These are phyloP conservation scores for Teratosphaeria nubilosa DNA, from an alignment of 2,329 filamentous ascomycete species.

Conservation along the genomic window DNA sequence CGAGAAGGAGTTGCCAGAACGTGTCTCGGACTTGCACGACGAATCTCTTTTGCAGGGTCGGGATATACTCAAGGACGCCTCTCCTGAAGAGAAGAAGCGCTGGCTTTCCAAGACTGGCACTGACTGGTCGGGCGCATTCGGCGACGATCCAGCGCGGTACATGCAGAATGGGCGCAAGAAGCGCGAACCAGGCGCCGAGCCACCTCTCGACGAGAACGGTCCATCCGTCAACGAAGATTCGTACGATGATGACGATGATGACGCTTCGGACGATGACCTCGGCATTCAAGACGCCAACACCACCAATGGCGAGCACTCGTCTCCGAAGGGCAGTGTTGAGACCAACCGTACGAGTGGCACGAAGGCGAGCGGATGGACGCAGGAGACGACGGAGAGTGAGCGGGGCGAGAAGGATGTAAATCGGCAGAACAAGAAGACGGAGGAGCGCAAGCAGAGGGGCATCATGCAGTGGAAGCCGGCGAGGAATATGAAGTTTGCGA, in stretches of 20 bases:
- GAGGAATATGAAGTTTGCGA: constrained; percentile 75
- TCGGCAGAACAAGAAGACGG: constrained; percentile 54
- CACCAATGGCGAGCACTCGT: constrained; percentile 10
- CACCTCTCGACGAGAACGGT: constrained; percentile 33
- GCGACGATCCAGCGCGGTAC: constrained; percentile 58
- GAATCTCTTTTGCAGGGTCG: constrained; percentile 68
- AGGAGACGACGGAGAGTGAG: constrained; percentile 17
- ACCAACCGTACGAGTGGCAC: constrained; percentile 10
- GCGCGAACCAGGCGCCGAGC: constrained; percentile 46
- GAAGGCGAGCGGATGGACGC: constrained; percentile 25
- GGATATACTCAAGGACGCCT: constrained; percentile 65
- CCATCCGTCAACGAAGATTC: constrained; percentile 29
- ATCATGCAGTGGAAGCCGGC: constrained; percentile 94
- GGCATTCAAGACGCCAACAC: constrained; percentile 49
- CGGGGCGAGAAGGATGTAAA: constrained; percentile 48
- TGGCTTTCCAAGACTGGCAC: constrained; percentile 73
- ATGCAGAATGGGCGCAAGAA: constrained; percentile 44
- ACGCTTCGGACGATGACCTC: constrained; percentile 38
- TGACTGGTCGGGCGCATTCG: constrained; percentile 82
- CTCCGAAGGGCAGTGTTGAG: constrained; percentile 13
- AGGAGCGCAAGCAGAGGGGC: constrained; percentile 78
- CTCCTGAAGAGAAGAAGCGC: constrained; percentile 60
- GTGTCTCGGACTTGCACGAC: constrained; percentile 68
- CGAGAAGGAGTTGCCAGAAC: constrained; percentile 59
- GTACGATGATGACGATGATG: constrained; percentile 31